Conservation (phyloP, 495 filamentous ascomycete species). For the Podospora didyma region DNA sequence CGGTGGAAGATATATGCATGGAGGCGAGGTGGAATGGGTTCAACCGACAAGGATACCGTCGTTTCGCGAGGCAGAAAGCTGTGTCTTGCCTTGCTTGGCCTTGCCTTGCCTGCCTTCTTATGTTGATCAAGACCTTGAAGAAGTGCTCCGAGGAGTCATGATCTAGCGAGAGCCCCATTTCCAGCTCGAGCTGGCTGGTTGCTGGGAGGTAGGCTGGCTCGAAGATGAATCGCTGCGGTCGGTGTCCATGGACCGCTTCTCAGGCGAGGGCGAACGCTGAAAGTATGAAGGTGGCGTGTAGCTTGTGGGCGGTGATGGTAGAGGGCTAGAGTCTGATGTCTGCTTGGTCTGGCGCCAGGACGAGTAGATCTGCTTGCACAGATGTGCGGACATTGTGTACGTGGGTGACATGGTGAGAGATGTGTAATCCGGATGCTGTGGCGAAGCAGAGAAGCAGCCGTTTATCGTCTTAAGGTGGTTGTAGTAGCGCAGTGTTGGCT, state of each 20-base stretch:
- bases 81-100: too few species aligned
- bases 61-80: too few species aligned
- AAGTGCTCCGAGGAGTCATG: too few species aligned
- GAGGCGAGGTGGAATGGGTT: too few species aligned
- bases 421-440: neutral
- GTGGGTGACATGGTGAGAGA: slow-evolving; percentile 49
- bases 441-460: too few species aligned
- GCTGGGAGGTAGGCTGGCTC: slow-evolving; percentile 4
- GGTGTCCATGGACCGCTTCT: slow-evolving; percentile 42
- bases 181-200: slow-evolving; percentile 19
- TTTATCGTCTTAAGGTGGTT: neutral
- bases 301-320: slow-evolving; percentile 21
- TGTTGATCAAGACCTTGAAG: too few species aligned
- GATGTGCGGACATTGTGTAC: slow-evolving; percentile 50
- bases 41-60: too few species aligned
- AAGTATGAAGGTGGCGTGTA: slow-evolving; percentile 23
- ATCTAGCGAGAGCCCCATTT: slow-evolving; percentile 22
- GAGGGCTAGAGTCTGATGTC: slow-evolving; percentile 28
- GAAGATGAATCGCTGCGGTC: slow-evolving; percentile 24
- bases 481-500: neutral
- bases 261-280: slow-evolving; percentile 36
- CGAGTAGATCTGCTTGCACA: slow-evolving; percentile 48
- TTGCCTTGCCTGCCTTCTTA: too few species aligned
- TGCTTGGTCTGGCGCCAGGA: slow-evolving; percentile 41
- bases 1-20: too few species aligned